phyloP scores from a whole-genome alignment of 176 grass and related monocot genomes.

The Oryza nivara region DNA sequence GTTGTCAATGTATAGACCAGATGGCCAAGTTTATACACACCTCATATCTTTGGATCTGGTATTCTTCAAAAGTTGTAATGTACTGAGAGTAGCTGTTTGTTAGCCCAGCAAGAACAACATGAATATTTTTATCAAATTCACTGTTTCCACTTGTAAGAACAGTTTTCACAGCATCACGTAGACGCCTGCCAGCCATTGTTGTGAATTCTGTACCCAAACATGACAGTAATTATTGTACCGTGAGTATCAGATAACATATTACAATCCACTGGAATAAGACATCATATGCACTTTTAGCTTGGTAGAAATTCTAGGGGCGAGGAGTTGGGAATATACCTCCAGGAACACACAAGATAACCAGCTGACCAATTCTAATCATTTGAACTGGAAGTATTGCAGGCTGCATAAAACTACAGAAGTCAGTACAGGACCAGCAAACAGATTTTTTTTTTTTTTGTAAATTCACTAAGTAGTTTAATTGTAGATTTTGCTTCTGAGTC shows the following conservation, averaged over 20 bases:
- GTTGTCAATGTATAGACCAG: background rate
- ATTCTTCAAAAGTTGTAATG: slow-evolving; percentile 91
- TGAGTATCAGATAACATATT: slow-evolving; percentile 15
- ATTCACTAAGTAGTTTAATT: slow-evolving; percentile 31
- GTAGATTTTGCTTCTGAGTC: slow-evolving; percentile 16
- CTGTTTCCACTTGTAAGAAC: slow-evolving; percentile 60
- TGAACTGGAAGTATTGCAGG: slow-evolving; percentile 95
- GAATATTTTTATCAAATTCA: slow-evolving; percentile 69
- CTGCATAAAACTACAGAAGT: slow-evolving; percentile 52
- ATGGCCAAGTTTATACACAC: slow-evolving; percentile 39
- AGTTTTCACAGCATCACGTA: slow-evolving; percentile 80
- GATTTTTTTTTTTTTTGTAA: background rate
- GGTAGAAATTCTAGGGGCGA: slow-evolving; percentile 20
- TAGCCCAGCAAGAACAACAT: slow-evolving; percentile 90
- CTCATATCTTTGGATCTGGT: slow-evolving; percentile 98
- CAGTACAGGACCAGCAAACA: slow-evolving; percentile 25
- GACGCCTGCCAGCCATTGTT: slow-evolving; percentile 87
- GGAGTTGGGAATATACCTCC: slow-evolving; percentile 68
- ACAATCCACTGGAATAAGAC: slow-evolving; percentile 32
- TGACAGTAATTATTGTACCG: slow-evolving; percentile 21
- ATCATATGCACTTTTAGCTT: slow-evolving; percentile 22
- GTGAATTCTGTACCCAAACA: slow-evolving; percentile 78
- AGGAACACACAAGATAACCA: slow-evolving; percentile 93
- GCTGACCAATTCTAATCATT: slow-evolving; percentile 84
- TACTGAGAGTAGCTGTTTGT: slow-evolving; percentile 96